phyloP scores from a whole-genome alignment of 2,329 filamentous ascomycete species.

The Colletotrichum horii region DNA sequence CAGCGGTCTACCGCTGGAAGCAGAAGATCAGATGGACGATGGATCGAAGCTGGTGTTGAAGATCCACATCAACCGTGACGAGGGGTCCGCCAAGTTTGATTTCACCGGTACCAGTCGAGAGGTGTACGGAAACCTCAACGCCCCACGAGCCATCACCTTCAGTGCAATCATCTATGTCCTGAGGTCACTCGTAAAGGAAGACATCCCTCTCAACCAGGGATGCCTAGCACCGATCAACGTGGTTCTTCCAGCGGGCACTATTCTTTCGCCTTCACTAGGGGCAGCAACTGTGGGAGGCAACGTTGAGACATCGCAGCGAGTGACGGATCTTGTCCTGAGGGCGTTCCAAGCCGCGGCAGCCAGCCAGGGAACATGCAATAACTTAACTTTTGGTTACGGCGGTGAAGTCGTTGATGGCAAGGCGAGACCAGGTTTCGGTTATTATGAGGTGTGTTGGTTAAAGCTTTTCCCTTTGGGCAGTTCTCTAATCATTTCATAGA shows the following conservation, averaged over 20 bases:
- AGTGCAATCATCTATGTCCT: conserved; percentile 44
- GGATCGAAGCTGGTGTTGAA: conserved; percentile 37
- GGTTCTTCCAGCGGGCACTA: conserved; percentile 31
- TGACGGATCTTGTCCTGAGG: not conserved
- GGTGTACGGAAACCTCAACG: conserved; percentile 39
- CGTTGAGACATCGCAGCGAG: conserved; percentile 33
- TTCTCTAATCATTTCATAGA: not conserved
- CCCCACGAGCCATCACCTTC: conserved; percentile 39
- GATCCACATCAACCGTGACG: conserved; percentile 33
- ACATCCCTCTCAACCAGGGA: conserved; percentile 45
- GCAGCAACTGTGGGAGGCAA: conserved; percentile 65
- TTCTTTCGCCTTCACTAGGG: conserved; percentile 37
- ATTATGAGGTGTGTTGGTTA: not conserved
- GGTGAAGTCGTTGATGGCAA: not conserved
- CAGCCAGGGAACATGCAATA: not conserved
- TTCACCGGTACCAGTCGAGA: conserved; percentile 40
- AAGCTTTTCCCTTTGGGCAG: not conserved
- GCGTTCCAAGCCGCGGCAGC: not conserved
- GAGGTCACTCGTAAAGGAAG: conserved; percentile 35
- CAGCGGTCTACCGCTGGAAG: conserved; percentile 15
- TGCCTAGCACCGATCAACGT: conserved; percentile 39
- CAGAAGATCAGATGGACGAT: conserved; percentile 40
- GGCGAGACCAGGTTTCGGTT: not conserved
- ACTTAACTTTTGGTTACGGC: not conserved
- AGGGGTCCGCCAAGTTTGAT: conserved; percentile 39